phyloP scores from a whole-genome alignment of 345 rosid species.

The Salix dunnii region DNA sequence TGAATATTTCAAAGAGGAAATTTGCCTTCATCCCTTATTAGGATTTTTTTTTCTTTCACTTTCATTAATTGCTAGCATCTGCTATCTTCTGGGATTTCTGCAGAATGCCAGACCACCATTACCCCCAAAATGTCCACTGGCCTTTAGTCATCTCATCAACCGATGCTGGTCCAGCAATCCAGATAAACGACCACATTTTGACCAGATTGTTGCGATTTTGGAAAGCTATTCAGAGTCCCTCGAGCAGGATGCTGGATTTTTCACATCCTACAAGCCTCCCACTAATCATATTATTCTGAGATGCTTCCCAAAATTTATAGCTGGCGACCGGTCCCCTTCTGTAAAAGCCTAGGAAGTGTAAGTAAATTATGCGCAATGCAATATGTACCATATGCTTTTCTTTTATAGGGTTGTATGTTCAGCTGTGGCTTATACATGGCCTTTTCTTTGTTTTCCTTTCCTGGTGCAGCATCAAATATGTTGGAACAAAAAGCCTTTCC shows the following conservation, averaged over 20 bases:
- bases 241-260: conserved; percentile 50
- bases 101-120: conserved; percentile 76
- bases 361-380: conserved; percentile 16
- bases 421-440: neutral
- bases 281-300: conserved; percentile 18
- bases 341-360: conserved; percentile 15
- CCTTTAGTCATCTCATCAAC: conserved; percentile 47
- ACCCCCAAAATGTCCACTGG: conserved; percentile 53
- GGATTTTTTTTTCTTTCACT: no score
- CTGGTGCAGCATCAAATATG: conserved; percentile 3
- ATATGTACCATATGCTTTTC: conserved; percentile 13
- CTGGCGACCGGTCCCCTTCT: conserved; percentile 15
- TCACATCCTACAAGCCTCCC: conserved; percentile 38
- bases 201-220: conserved; percentile 53
- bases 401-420: conserved; percentile 5
- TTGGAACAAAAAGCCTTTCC: conserved; percentile 19
- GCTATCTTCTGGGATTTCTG: conserved; percentile 9
- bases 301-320: conserved; percentile 42
- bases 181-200: conserved; percentile 50
- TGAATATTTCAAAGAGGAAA: neutral
- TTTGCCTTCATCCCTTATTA: no score
- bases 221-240: conserved; percentile 49
- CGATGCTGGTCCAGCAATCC: conserved; percentile 72
- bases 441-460: neutral
- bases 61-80: neutral